A percentile compares a stretch with the other conserved stretches of the same genome.
phyloP scores from a whole-genome alignment of 1,284 basidiomycete species.

The Puccinia polysora region DNA sequence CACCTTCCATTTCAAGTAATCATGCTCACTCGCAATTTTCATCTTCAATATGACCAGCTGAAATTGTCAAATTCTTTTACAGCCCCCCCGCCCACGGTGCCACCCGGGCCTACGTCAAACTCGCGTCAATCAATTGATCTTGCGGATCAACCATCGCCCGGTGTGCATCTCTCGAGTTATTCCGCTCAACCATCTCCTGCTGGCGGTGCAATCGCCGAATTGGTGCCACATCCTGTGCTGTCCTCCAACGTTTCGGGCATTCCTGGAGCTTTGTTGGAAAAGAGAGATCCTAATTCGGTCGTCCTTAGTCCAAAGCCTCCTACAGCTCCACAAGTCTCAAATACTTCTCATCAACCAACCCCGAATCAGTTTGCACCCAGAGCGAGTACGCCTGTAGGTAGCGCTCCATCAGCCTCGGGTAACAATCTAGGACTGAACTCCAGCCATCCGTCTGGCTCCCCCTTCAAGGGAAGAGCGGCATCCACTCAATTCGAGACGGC shows the following conservation, averaged over 20 bases:
- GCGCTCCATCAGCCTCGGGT: conserved; percentile 8
- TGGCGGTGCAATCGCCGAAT: conserved; percentile 17
- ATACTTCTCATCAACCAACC: conserved; percentile 2
- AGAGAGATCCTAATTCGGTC: neutral
- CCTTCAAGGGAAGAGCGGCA: conserved; percentile 20
- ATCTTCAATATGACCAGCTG: neutral
- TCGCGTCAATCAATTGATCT: neutral
- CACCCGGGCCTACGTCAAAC: neutral
- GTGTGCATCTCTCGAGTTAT: neutral
- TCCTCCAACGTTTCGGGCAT: neutral
- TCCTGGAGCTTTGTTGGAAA: neutral
- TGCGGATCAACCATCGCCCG: conserved; percentile 5
- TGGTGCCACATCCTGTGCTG: conserved; percentile 7
- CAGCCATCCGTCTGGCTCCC: conserved; percentile 18
- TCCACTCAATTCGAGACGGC: conserved; percentile 12
- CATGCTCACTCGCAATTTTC: conserved; percentile 14
- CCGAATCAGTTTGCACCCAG: neutral
- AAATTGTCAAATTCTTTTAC: neutral
- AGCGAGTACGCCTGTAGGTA: conserved; percentile 1
- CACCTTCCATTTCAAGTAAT: conserved; percentile 11
- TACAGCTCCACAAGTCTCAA: conserved; percentile 3
- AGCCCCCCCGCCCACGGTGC: neutral
- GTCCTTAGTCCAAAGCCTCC: conserved; percentile 7
- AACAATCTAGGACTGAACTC: conserved; percentile 1
- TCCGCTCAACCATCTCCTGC: conserved; percentile 2